Percentiles rank a stretch among this genome's conserved stretches.
Evolutionary conservation across 805 yeast species (phyloP).

Genomic region (Candida michaelii): DNA sequence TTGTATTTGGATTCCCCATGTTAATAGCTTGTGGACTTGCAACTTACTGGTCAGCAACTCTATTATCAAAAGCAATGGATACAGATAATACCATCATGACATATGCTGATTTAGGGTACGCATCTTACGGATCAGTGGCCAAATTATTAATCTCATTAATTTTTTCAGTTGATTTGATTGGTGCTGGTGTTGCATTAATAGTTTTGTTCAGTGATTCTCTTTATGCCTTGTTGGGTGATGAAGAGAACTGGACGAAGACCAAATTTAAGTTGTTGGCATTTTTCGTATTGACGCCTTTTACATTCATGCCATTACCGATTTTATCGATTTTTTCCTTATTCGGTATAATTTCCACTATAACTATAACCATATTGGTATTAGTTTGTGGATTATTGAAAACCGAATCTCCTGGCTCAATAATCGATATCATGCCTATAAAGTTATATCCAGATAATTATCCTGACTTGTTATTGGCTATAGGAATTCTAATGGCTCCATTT

Average conservation of each 20-base stretch:
- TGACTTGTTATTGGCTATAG: slow-evolving; percentile 58
- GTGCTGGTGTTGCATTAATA: slow-evolving; percentile 78
- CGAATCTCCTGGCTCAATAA: slow-evolving; percentile 71
- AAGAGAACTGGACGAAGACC: slow-evolving; percentile 36
- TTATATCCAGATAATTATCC: slow-evolving; percentile 57
- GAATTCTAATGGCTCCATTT: slow-evolving; percentile 74
- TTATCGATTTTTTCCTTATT: slow-evolving; percentile 49
- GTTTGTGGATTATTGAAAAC: slow-evolving; percentile 63
- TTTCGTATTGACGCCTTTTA: slow-evolving; percentile 74
- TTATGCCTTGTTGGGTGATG: slow-evolving; percentile 55
- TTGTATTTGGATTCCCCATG: slow-evolving; percentile 62
- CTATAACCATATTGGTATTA: slow-evolving; percentile 58
- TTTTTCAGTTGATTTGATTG: slow-evolving; percentile 75
- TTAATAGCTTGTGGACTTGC: slow-evolving; percentile 59
- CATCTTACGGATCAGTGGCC: slow-evolving; percentile 79
- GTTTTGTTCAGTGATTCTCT: slow-evolving; percentile 86
- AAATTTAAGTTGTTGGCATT: slow-evolving; percentile 69
- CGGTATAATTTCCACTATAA: slow-evolving; percentile 30
- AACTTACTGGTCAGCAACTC: slow-evolving; percentile 75
- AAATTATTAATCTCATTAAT: slow-evolving; percentile 69
- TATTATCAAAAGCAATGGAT: slow-evolving; percentile 73
- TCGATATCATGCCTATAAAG: slow-evolving; percentile 62
- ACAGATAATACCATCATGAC: slow-evolving; percentile 80
- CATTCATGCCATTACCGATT: slow-evolving; percentile 73
- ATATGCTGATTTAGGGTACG: slow-evolving; percentile 84